Evolutionary conservation across 805 yeast species (phyloP).

Genomic region (Spathaspora sp.): DNA sequence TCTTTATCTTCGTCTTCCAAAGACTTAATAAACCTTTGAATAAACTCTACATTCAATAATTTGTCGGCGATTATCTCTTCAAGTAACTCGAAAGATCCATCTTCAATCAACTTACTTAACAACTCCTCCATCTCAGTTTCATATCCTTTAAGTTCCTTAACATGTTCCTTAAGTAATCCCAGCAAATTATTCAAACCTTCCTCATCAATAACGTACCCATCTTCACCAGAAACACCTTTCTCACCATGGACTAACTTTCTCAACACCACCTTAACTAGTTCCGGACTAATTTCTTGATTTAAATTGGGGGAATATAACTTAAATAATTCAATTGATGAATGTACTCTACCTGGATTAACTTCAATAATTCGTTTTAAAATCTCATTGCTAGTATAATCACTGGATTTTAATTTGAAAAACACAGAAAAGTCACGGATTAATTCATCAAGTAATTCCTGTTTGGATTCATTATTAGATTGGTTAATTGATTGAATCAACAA

Average conservation of each 20-base stretch:
- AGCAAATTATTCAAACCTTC: background rate
- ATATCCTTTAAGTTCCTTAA: background rate
- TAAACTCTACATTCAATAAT: background rate
- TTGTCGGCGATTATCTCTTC: background rate
- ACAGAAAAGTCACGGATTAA: constrained; percentile 24
- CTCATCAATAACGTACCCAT: background rate
- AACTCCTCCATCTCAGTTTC: constrained; percentile 1
- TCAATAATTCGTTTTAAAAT: constrained; percentile 25
- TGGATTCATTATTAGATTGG: constrained; percentile 8
- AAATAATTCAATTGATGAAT: constrained; percentile 46
- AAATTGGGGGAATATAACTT: constrained; percentile 12
- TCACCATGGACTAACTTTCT: constrained; percentile 5
- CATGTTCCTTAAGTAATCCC: background rate
- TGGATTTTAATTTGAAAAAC: constrained; percentile 20
- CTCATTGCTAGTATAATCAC: constrained; percentile 10
- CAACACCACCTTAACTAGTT: constrained; percentile 5
- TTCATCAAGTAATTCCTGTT: constrained; percentile 14
- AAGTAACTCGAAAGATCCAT: background rate
- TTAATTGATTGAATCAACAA: constrained; percentile 9
- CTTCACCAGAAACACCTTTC: constrained; percentile 6
- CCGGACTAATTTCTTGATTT: constrained; percentile 9
- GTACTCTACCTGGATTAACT: constrained; percentile 52
- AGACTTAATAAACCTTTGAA: background rate
- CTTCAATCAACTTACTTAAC: background rate
- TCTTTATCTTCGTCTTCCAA: background rate